phyloP scores from a whole-genome alignment of 129 eudicot species.

The Ambrosia trifida region DNA sequence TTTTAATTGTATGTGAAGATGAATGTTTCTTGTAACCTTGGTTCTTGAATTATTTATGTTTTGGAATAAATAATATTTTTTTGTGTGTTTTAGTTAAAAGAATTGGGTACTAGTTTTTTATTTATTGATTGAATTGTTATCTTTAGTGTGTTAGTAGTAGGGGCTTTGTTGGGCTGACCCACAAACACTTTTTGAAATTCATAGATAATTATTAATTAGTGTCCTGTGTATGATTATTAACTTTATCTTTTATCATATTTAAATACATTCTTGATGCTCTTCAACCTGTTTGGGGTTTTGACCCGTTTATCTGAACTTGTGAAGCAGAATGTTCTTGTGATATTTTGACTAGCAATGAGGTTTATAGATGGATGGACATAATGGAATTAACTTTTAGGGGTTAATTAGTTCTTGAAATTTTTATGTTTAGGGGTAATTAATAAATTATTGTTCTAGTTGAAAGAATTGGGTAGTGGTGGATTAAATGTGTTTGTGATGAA shows the following conservation, averaged over 20 bases:
- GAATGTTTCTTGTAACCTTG: neutral
- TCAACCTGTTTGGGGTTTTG: neutral
- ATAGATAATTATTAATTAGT: neutral
- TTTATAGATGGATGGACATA: neutral
- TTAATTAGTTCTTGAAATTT: neutral
- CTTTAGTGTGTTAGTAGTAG: neutral
- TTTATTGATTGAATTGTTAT: too few relatives aligned
- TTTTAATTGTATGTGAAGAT: constrained; percentile 4
- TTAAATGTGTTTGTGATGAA: neutral
- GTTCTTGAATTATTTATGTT: too few relatives aligned
- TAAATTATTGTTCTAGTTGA: neutral
- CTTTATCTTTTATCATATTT: neutral
- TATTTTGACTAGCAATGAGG: neutral
- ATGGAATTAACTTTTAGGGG: neutral
- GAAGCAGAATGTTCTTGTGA: neutral
- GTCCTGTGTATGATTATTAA: neutral
- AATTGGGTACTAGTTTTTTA: too few relatives aligned
- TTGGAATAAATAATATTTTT: too few relatives aligned
- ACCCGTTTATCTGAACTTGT: neutral
- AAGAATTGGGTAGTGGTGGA: neutral
- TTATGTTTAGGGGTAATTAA: neutral
- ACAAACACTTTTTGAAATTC: neutral
- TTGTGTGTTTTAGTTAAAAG: too few relatives aligned
- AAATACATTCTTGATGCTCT: neutral
- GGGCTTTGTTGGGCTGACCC: neutral